Conservation (phyloP, 1,284 basidiomycete genomes). For the Waitea zeae region DNA sequence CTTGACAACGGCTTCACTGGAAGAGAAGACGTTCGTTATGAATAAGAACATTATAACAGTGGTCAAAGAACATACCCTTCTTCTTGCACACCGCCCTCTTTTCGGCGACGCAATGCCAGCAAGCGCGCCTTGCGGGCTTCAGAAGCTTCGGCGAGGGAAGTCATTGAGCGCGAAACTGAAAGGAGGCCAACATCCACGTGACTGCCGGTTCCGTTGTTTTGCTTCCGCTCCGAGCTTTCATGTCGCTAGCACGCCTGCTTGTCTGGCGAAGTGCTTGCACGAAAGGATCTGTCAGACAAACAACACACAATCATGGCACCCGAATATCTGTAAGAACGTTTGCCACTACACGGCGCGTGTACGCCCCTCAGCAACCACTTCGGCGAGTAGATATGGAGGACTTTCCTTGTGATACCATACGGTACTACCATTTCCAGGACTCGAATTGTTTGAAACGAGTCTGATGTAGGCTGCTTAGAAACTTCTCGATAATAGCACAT, state of each 20-base stretch:
- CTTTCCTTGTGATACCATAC: constrained; percentile 60
- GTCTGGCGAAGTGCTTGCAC: too few relatives aligned
- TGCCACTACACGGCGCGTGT: too few relatives aligned
- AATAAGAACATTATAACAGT: neutral
- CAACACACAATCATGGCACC: too few relatives aligned
- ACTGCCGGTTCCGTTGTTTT: too few relatives aligned
- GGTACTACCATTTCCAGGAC: constrained; percentile 28
- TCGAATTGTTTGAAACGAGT: constrained; percentile 6
- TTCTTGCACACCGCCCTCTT: constrained; percentile 35
- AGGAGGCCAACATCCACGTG: too few relatives aligned
- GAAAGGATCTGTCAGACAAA: too few relatives aligned
- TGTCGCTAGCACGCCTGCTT: too few relatives aligned
- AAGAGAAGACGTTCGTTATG: neutral
- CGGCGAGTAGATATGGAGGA: constrained; percentile 59
- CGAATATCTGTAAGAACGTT: too few relatives aligned
- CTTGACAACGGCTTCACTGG: constrained; percentile 31
- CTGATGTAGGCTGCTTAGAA: constrained; percentile 25
- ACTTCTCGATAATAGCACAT: constrained; percentile 91
- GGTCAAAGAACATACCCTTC: constrained; percentile 19
- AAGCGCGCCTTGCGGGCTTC: constrained; percentile 80
- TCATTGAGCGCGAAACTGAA: too few relatives aligned
- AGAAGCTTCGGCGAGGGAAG: constrained; percentile 71
- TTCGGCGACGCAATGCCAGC: constrained; percentile 63
- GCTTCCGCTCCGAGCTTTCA: too few relatives aligned
- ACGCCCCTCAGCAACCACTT: too few relatives aligned